Base-by-base conservation (phyloP, 2,329 filamentous ascomycete genomes). In the Pseudocercospora pini-densiflorae region DNA sequence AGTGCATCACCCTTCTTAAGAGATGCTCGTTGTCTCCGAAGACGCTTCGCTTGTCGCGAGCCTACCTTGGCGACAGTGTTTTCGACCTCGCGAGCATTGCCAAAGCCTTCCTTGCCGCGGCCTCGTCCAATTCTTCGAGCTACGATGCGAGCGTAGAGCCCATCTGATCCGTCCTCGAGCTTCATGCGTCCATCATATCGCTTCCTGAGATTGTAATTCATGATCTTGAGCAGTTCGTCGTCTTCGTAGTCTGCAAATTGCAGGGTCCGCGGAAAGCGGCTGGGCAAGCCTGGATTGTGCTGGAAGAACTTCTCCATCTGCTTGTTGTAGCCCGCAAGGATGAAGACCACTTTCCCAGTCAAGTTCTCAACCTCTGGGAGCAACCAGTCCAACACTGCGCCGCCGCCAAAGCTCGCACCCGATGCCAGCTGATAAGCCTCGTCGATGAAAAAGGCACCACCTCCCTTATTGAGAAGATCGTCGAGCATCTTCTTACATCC, bases 241-340 rank as follows among this genome's bases (percentile, higher is more conserved):
- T 94, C 89, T 0, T 81, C 80, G 68, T 92, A 94, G 75, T 94
- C 91, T 0, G 85, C 79, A 63, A 94, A 94, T 49, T 86, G 83
- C 72, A 94, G 81, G 36, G 84, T 79, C 10, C 87, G 80, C 0
- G 91, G 91, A 43, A 94, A 89, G 0, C 91, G 87, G 69, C 90
- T 92, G 0, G 86, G 82, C 2, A 94, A 80, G 0, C 92, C 91
- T 0, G 88, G 88, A 53, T 94, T 94, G 67, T 93, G 90, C 0
- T 86, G 82, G 55, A 92, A 93, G 75, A 94, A 92, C 0, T 83
- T 83, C 71, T 94, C 90, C 91, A 94, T 94, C 68, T 91, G 83
- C 70, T 88, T 89, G 58, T 83, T 83, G 76, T 94, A 94, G 0
- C 92, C 91, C 0, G 91, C 91, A 2, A 94, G 80, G 0, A 94